A percentile compares a stretch with the other conserved stretches of the same genome.
Evolutionary conservation across 768 basidiomycete genomes (phyloP).

Genomic region (Kwoniella dejecticola): DNA sequence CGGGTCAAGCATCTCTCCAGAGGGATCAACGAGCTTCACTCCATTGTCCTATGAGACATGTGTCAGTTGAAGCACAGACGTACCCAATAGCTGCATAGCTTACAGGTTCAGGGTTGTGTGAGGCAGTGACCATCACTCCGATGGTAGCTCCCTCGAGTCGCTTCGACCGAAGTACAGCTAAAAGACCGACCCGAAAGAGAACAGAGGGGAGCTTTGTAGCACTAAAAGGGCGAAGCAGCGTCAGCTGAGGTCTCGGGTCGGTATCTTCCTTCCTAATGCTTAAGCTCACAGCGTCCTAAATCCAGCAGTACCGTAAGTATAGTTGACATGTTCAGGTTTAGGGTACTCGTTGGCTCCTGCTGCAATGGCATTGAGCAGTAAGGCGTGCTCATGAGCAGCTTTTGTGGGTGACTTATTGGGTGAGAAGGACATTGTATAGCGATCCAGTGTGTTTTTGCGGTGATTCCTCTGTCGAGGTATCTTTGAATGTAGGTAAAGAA

Average conservation of each 20-base stretch:
- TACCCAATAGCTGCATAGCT: constrained; percentile 27
- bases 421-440: constrained; percentile 21
- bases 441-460: background rate
- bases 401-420: constrained; percentile 25
- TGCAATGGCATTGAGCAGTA: constrained; percentile 34
- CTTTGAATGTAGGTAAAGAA: background rate
- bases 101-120: constrained; percentile 98
- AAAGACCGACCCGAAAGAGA: constrained; percentile 87
- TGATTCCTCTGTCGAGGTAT: background rate
- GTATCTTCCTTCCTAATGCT: background rate
- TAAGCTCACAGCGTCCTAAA: constrained; percentile 82
- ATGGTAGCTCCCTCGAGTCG: constrained; percentile 86
- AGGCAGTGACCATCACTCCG: constrained; percentile 98
- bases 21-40: constrained; percentile 95
- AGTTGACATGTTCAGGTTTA: constrained; percentile 70
- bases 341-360: constrained; percentile 59
- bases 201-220: constrained; percentile 71
- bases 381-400: constrained; percentile 40
- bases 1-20: constrained; percentile 93
- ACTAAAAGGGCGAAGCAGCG: constrained; percentile 19
- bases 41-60: constrained; percentile 78
- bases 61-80: background rate
- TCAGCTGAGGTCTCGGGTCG: background rate
- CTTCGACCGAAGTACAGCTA: constrained; percentile 89
- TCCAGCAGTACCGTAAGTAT: constrained; percentile 90